Conservation (phyloP, 2,329 filamentous ascomycete genomes). For the Xylaria multiplex region DNA sequence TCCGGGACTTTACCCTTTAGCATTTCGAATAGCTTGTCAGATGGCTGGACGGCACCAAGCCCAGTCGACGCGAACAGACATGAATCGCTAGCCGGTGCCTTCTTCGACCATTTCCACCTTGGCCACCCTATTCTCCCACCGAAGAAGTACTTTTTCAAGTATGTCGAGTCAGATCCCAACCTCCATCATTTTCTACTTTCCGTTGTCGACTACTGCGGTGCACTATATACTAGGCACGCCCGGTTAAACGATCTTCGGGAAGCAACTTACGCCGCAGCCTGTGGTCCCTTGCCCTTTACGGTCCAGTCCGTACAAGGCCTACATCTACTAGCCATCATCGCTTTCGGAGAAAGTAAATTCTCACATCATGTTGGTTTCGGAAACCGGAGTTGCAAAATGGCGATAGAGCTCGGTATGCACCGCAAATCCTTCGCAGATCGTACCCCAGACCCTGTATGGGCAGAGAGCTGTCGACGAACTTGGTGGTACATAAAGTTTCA, state of each 20-base stretch:
- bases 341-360: slow-evolving; percentile 47
- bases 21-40: slow-evolving; percentile 39
- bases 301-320: slow-evolving; percentile 51
- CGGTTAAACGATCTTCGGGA: slow-evolving; percentile 49
- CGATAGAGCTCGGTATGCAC: slow-evolving; percentile 50
- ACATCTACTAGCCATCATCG: slow-evolving; percentile 46
- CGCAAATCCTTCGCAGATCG: slow-evolving; percentile 48
- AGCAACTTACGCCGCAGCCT: slow-evolving; percentile 48
- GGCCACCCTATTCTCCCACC: slow-evolving; percentile 52
- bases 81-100: slow-evolving; percentile 35
- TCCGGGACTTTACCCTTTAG: slow-evolving; percentile 36
- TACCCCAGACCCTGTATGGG: slow-evolving; percentile 50
- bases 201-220: slow-evolving; percentile 53
- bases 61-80: slow-evolving; percentile 42
- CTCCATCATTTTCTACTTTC: slow-evolving; percentile 50
- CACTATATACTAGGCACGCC: slow-evolving; percentile 49
- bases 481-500: slow-evolving; percentile 54
- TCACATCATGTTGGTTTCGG: slow-evolving; percentile 46
- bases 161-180: slow-evolving; percentile 48
- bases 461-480: slow-evolving; percentile 55
- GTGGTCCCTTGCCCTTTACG: slow-evolving; percentile 48
- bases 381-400: slow-evolving; percentile 47
- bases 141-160: slow-evolving; percentile 47
- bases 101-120: slow-evolving; percentile 48
- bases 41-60: slow-evolving; percentile 41